Conservation (phyloP, 1,284 basidiomycete genomes). For the Meira nashicola region DNA sequence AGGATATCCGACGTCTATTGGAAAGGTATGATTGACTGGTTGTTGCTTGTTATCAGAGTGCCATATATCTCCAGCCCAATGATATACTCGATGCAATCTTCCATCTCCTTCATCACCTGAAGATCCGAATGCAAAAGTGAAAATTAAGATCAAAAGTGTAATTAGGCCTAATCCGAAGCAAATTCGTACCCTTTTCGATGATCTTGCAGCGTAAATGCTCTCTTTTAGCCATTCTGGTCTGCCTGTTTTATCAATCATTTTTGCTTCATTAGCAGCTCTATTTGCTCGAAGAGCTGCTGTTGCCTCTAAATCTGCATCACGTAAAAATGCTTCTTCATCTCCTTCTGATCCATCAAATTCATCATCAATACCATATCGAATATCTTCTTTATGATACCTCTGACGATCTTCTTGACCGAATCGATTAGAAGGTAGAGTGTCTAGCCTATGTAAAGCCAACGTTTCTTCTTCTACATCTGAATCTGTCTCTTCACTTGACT, state of each 20-base stretch:
- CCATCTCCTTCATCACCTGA: constrained; percentile 3
- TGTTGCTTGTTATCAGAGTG: constrained; percentile 18
- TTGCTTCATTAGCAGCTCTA: constrained; percentile 20
- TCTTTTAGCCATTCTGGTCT: constrained; percentile 37
- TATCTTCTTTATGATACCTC: background rate
- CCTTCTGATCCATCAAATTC: constrained; percentile 9
- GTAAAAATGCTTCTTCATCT: constrained; percentile 9
- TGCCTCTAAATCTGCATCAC: constrained; percentile 20
- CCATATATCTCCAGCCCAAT: constrained; percentile 33
- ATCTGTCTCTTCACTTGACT: background rate
- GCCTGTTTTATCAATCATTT: constrained; percentile 37
- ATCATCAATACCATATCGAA: constrained; percentile 2
- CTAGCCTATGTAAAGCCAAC: constrained; percentile 10
- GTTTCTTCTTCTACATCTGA: constrained; percentile 10
- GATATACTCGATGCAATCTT: constrained; percentile 17
- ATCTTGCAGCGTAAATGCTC: constrained; percentile 21
- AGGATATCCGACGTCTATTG: constrained; percentile 40
- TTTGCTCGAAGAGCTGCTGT: constrained; percentile 20
- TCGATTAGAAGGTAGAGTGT: constrained; percentile 4
- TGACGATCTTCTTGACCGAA: background rate
- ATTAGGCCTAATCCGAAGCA: constrained; percentile 16
- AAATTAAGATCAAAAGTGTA: constrained; percentile 29
- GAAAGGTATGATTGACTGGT: constrained; percentile 29
- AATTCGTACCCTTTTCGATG: constrained; percentile 20
- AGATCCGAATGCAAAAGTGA: constrained; percentile 31